phyloP scores from a whole-genome alignment of 306 rosid species.

The Quillaja saponaria region DNA sequence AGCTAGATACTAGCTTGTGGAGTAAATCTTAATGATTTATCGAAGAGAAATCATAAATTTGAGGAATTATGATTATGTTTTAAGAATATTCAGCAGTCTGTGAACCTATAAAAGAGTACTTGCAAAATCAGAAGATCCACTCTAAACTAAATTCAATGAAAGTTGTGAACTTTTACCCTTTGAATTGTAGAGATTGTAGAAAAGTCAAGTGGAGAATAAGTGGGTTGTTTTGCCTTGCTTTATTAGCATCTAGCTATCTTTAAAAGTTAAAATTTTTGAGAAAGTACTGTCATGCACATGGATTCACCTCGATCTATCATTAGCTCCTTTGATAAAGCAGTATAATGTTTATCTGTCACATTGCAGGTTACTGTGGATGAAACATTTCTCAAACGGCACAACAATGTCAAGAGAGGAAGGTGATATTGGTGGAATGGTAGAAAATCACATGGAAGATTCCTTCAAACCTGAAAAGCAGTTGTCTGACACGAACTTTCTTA shows the following conservation, averaged over 20 bases:
- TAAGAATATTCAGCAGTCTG: too few species aligned
- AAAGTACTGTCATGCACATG: background rate
- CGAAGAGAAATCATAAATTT: too few species aligned
- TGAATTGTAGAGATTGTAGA: too few species aligned
- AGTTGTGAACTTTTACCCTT: too few species aligned
- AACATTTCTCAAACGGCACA: too few species aligned
- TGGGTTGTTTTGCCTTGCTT: constrained; percentile 14
- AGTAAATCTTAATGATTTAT: too few species aligned
- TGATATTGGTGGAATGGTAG: constrained; percentile 35
- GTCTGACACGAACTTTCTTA: constrained; percentile 26
- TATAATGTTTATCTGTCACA: constrained; percentile 15
- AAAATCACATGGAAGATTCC: constrained; percentile 40
- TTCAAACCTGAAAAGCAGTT: constrained; percentile 33
- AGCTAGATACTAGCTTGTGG: too few species aligned
- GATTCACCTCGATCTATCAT: background rate
- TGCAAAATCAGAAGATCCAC: too few species aligned
- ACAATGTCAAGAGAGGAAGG: constrained; percentile 50
- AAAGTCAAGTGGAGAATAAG: too few species aligned
- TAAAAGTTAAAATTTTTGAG: background rate
- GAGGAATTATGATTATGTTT: too few species aligned
- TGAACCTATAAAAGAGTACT: too few species aligned
- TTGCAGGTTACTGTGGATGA: constrained; percentile 34
- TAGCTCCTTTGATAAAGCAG: background rate
- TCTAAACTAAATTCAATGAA: too few species aligned
- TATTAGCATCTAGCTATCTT: background rate